Conservation (phyloP, 345 rosid species). For the Cochlearia excelsa region DNA sequence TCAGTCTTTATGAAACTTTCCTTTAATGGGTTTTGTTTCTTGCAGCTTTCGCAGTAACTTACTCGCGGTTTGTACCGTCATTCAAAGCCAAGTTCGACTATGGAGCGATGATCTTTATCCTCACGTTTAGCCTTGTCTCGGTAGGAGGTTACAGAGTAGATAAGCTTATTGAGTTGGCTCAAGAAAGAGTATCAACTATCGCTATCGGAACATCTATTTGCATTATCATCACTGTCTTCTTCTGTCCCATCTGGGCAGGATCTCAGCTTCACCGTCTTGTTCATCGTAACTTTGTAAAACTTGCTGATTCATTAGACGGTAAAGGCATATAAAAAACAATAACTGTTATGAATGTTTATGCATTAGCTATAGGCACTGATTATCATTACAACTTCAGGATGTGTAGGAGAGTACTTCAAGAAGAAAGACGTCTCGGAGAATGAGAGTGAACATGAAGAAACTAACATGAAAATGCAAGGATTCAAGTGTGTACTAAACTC, state of each 20-base stretch:
- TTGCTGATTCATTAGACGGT: slow-evolving; percentile 65
- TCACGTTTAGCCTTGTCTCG: slow-evolving; percentile 71
- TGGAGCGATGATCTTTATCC: slow-evolving; percentile 72
- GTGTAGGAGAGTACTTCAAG: slow-evolving; percentile 49
- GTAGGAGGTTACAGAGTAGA: slow-evolving; percentile 65
- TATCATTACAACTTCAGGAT: slow-evolving; percentile 39
- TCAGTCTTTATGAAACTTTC: slow-evolving; percentile 5
- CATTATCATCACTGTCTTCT: slow-evolving; percentile 50
- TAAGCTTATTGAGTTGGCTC: slow-evolving; percentile 52
- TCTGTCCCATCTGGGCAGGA: slow-evolving; percentile 81
- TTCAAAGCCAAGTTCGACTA: slow-evolving; percentile 71
- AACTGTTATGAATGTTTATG: slow-evolving; percentile 1
- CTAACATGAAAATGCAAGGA: slow-evolving; percentile 39
- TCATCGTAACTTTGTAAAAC: slow-evolving; percentile 54
- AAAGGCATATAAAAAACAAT: slow-evolving; percentile 5
- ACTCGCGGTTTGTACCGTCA: slow-evolving; percentile 69
- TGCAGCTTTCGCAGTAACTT: slow-evolving; percentile 71
- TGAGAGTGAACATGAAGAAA: slow-evolving; percentile 34
- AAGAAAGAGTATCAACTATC: slow-evolving; percentile 58
- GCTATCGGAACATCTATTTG: slow-evolving; percentile 62
- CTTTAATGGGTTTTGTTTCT: slow-evolving; percentile 6
- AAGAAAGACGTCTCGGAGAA: slow-evolving; percentile 18
- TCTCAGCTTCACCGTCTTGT: slow-evolving; percentile 60
- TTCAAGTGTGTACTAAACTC: slow-evolving; percentile 68
- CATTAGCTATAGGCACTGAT: not conserved